Evolutionary conservation across 2,329 filamentous ascomycete genomes (phyloP), one percentile per base, ranked within the genome.

Genomic region (Emmonsiellopsis sp.): DNA sequence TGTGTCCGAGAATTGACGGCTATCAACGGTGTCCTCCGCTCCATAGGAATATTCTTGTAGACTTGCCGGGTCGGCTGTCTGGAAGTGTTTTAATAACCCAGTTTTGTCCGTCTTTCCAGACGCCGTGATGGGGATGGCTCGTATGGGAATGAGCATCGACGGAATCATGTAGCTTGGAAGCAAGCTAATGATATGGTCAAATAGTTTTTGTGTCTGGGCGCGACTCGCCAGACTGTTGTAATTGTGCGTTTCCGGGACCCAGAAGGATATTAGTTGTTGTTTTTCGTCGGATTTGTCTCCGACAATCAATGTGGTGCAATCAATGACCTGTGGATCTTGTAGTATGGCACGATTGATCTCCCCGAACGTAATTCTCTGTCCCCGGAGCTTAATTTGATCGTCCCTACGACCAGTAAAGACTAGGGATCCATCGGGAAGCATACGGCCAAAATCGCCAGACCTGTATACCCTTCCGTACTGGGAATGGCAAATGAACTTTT

Each of bases 81-180:
- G 53, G 57, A 86, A 83, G 0, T 71, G 67, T 0, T 64, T 60
- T 5, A 71, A 62, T 2, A 95, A 71, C 2, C 67, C 63, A 10
- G 69, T 63, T 55, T 79, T 80, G 63, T 95, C 83, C 4, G 86
- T 76, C 65, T 95, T 95, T 2, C 86, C 87, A 55, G 87, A 87
- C 0, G 79, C 65, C 0, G 86, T 94, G 60, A 85, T 77, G 0
- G 90, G 89, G 42, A 95, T 74, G 0, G 67, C 63, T 0, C 81
- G 79, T 6, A 95, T 74, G 0, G 87, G 86, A 5, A 96, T 72
- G 2, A 94, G 68, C 55, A 83, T 80, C 0, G 82, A 82, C 0
- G 91, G 91, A 1, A 94, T 69, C 87, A 93, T 93, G 65, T 95
- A 95, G 0, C 69, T 62, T 0, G 88, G 85, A 0, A 96, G 69